These are phyloP conservation scores for Tillandsia fasciculata DNA, from an alignment of 176 grass and related monocot species.

Conservation along the genomic window DNA sequence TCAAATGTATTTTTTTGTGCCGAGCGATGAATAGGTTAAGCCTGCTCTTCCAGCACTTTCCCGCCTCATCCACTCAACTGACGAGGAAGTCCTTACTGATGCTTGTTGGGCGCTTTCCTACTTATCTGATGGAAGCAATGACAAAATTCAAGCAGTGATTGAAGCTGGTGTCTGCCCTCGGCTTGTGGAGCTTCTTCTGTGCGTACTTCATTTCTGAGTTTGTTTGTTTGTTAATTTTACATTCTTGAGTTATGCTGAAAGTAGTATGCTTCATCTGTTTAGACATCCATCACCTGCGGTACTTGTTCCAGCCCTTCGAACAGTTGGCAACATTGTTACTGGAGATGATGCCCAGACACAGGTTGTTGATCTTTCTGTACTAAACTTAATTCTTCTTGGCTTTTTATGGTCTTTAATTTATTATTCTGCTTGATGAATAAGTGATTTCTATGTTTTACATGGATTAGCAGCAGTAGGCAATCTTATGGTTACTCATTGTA, in stretches of 20 bases:
- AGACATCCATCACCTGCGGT: constrained; percentile 95
- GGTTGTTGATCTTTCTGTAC: constrained; percentile 13
- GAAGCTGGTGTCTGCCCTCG: constrained; percentile 82
- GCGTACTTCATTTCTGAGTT: not conserved
- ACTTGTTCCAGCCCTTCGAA: constrained; percentile 89
- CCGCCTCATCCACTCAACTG: constrained; percentile 81
- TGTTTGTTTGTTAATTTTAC: not conserved
- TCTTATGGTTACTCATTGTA: not conserved
- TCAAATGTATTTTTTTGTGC: not conserved
- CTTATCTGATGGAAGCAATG: constrained; percentile 95
- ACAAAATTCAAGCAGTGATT: constrained; percentile 96
- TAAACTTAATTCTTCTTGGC: constrained; percentile 4
- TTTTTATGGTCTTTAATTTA: not conserved
- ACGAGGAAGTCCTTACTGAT: constrained; percentile 98
- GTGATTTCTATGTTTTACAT: not conserved
- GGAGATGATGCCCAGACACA: constrained; percentile 91
- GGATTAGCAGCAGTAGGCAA: not conserved
- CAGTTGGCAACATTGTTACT: constrained; percentile 98
- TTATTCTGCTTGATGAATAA: not conserved
- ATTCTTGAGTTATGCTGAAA: not conserved
- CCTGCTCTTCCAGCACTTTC: constrained; percentile 88
- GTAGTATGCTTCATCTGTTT: not conserved
- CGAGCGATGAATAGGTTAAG: constrained; percentile 54
- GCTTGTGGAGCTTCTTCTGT: constrained; percentile 95
- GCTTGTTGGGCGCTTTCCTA: constrained; percentile 98